phyloP scores from a whole-genome alignment of 306 rosid genomes.

The Fragaria ananassa region DNA sequence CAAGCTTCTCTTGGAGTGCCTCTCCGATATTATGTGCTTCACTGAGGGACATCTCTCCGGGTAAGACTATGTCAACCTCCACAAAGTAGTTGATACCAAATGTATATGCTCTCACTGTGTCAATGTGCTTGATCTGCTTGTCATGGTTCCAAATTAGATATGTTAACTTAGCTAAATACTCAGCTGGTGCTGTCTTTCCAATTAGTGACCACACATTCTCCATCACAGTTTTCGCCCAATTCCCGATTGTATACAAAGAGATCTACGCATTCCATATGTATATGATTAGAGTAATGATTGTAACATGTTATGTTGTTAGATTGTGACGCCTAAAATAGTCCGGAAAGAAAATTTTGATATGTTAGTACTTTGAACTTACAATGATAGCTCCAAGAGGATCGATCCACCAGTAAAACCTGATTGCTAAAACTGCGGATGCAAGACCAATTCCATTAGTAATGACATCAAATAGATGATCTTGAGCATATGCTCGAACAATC shows the following conservation, averaged over 20 bases:
- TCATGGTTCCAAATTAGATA: constrained; percentile 84
- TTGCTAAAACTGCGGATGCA: constrained; percentile 68
- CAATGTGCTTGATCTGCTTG: constrained; percentile 66
- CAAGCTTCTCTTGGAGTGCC: constrained; percentile 82
- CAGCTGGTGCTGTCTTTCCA: constrained; percentile 79
- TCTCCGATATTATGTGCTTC: constrained; percentile 88
- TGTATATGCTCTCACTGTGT: constrained; percentile 72
- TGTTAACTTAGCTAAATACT: constrained; percentile 74
- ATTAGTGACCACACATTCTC: constrained; percentile 88
- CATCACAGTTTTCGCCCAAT: constrained; percentile 84
- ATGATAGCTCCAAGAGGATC: constrained; percentile 80
- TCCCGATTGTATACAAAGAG: constrained; percentile 73
- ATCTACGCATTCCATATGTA: constrained; percentile 50
- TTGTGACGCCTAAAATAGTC: neutral
- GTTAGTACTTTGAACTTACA: constrained; percentile 33
- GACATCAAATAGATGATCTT: constrained; percentile 91
- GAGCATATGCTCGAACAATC: constrained; percentile 82
- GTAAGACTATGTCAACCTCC: constrained; percentile 75
- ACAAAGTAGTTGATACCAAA: constrained; percentile 82
- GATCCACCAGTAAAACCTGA: constrained; percentile 85
- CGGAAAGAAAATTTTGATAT: neutral
- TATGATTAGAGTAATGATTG: neutral
- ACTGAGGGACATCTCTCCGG: constrained; percentile 54
- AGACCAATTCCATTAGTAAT: constrained; percentile 78
- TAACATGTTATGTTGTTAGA: neutral